Conservation (phyloP, 1,139 yeast species). For the Geotrichum phurueaensis region DNA sequence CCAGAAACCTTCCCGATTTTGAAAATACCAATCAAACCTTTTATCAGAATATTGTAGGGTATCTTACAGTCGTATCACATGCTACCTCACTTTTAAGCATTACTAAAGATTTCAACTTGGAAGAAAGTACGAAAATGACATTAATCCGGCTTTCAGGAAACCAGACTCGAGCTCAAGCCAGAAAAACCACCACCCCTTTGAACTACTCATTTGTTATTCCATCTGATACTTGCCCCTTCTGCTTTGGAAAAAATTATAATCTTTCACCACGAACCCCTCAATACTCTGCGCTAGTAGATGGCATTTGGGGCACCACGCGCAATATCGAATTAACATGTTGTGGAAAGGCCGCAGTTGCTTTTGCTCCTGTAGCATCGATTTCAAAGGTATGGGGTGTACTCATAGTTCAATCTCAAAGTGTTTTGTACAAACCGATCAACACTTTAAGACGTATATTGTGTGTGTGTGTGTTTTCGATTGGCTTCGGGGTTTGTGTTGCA, state of each 20-base stretch:
- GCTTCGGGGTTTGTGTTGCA: constrained; percentile 65
- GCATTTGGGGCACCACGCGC: constrained; percentile 47
- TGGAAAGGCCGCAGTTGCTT: constrained; percentile 64
- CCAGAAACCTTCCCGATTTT: constrained; percentile 12
- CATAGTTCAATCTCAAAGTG: constrained; percentile 56
- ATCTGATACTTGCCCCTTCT: constrained; percentile 15
- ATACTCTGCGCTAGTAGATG: constrained; percentile 34
- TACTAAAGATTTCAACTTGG: constrained; percentile 42
- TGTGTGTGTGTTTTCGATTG: constrained; percentile 76
- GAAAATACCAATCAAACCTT: constrained; percentile 5
- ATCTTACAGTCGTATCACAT: constrained; percentile 57
- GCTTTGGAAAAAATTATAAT: constrained; percentile 20
- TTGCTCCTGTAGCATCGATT: constrained; percentile 47
- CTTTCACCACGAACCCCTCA: constrained; percentile 20
- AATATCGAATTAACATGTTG: constrained; percentile 40
- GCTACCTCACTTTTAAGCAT: constrained; percentile 51
- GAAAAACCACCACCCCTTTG: constrained; percentile 3
- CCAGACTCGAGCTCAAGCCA: constrained; percentile 6
- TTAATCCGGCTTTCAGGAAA: constrained; percentile 25
- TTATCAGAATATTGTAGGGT: constrained; percentile 42
- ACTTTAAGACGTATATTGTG: constrained; percentile 63
- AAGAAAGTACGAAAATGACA: constrained; percentile 34
- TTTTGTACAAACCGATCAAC: constrained; percentile 60
- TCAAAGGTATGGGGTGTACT: constrained; percentile 65
- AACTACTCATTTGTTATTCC: constrained; percentile 25